These are phyloP conservation scores for Rhexocercosporidium sp. DNA, from an alignment of 2,329 filamentous ascomycete genomes.

Conservation along the genomic window DNA sequence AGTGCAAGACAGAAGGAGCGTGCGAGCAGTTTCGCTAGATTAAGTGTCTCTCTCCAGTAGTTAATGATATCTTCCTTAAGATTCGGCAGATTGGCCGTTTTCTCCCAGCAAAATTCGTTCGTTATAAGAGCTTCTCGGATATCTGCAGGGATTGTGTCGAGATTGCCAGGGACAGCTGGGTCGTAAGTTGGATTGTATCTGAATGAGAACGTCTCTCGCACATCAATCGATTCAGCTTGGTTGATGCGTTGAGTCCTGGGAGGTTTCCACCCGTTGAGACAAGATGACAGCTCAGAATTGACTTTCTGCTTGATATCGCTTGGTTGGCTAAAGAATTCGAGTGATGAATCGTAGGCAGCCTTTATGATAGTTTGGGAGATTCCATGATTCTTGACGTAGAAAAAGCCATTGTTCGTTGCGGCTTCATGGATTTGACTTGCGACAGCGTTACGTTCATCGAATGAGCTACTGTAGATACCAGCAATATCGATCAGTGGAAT, in stretches of 20 bases:
- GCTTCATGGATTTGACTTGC: conserved; percentile 46
- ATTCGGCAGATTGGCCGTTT: conserved; percentile 20
- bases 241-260: conserved; percentile 22
- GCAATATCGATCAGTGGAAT: conserved; percentile 52
- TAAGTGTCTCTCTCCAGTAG: conserved; percentile 45
- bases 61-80: conserved; percentile 46
- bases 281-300: conserved; percentile 16
- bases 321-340: conserved; percentile 42
- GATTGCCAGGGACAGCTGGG: not conserved
- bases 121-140: conserved; percentile 3
- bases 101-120: conserved; percentile 46
- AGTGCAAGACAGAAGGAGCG: conserved; percentile 59
- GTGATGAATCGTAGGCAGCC: conserved; percentile 4
- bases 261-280: conserved; percentile 21
- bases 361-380: conserved; percentile 29
- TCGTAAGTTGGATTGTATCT: conserved; percentile 22
- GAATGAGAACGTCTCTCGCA: conserved; percentile 22
- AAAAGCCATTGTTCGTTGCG: conserved; percentile 49
- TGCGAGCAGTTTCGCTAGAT: conserved; percentile 51
- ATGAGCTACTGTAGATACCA: conserved; percentile 41
- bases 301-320: conserved; percentile 45
- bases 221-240: conserved; percentile 16
- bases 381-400: conserved; percentile 51
- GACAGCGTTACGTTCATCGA: conserved; percentile 43
- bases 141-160: conserved; percentile 12